Base-by-base conservation (phyloP, 108 stramenopile species). In the Craspedostauros australis region DNA sequence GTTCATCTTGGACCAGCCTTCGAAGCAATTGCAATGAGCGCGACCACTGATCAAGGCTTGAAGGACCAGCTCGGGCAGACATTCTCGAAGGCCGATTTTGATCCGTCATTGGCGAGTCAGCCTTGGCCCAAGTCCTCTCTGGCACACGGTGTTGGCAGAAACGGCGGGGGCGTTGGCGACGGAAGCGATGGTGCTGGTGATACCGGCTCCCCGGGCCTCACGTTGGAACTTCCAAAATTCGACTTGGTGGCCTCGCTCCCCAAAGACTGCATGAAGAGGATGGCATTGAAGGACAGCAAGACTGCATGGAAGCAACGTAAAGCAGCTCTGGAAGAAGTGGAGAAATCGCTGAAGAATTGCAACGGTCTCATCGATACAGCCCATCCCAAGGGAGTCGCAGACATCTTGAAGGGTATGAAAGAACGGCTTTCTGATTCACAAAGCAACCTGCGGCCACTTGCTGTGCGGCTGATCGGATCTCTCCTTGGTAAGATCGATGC, bases 361-460 rank as follows among this genome's bases (percentile, higher is more conserved):
- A 52, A 52, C 42, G 82, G 77, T 41, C 58, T 86, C 6, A 51
- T 78, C 20, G 46, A 61, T 12, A 54, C 75, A 14, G 24, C 37
- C 5, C 56, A 57, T 31, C 45, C 82, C 66, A 76, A 73, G 42
- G 54, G 61, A 27, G 32, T 91, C 11, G 60, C 72, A 5, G 77
- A 81, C 4, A 50, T 86, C n/a, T 31, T 67, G 3, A 25, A 75
- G 34, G 77, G 65, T 18, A 47, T 94, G 22, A 46, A 64, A 32
- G 75, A 76, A 8, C 79, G 93, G 12, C 64, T 94, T 22, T 67
- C 66, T 43, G 93, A 94, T 64, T 82, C 88, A 16, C 93, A 94
- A 54, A 86, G 84, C 50, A 94, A 94, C 66, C 60, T 94, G 15
- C 90, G 88, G 46, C 93, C 93, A 21, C 24, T 90, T 23, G 86